Evolutionary conservation across 352 stramenopile species (phyloP), one percentile per base, ranked within the genome.

Genomic region (Phytophthora idaei): DNA sequence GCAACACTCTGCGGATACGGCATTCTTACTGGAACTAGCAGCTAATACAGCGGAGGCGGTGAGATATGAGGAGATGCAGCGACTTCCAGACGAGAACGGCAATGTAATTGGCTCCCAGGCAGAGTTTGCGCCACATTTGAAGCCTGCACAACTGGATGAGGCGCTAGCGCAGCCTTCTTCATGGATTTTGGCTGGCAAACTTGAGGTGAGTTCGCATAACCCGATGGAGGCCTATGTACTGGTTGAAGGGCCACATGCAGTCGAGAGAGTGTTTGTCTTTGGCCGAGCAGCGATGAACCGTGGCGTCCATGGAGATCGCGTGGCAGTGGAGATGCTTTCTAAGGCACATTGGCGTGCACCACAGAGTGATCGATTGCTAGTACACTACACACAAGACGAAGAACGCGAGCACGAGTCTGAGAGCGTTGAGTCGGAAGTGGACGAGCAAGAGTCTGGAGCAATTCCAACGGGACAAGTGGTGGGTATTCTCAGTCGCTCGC

Each of bases 291-390:
- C 96, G 61, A 94, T 99, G 65, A 99, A 99, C 79, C 90, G 98
- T 52, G 97, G 97, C 4, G 81, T 99, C 2, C 97, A 99, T 71
- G 98, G 97, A 28, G 98, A 99, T 80, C 73, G 97, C 10, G 98
- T 99, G 11, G 95, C 91, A 3, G 87, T 99, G 21, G 78, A 98
- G 58, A 70, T 99, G 36, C 76, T 99, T 39, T 77, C 89, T 0
- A 72, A 94, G 29, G 60, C 71, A 8, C 64, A 92, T 32, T 98
- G 94, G 94, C 69, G 87, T 14, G 69, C 54, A 27, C 89, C 80
- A 1, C 73, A 85, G 57, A 93, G 80, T 59, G 81, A 90, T 14
- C 78, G 74, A 3, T 51, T 89, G 54, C 68, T 95, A 4, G 76
- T 93, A 14, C 87, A 97, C 51, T 92, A 95, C 60, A 68, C 64